Evolutionary conservation across 257 asterid species (phyloP), one percentile per base, ranked within the genome.

Genomic region (Ballota nigra): DNA sequence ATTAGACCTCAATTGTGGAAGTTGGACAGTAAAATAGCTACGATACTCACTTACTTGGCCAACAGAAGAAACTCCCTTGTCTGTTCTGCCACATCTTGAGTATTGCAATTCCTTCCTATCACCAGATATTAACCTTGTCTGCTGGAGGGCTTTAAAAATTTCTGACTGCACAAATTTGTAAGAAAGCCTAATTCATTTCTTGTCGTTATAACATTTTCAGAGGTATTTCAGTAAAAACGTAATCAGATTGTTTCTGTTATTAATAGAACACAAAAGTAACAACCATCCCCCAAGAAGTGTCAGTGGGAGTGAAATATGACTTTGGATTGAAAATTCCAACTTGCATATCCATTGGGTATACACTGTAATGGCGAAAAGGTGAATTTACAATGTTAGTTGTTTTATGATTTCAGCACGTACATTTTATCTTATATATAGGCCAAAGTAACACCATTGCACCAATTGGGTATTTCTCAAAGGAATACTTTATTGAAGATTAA

Each of bases 31-130:
- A 65, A 75, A 76, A 49, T 34, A 36, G 76, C 51, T 55, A 15
- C 16, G 34, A 19, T 13, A 67, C 57, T 62, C 67, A 80, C 88
- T 81, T 83, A 91, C 99, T 82, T 95, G 99, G 64, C 99, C 98
- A 79, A 88, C 91, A 76, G 99, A 94, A 55, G 99, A 95, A 75
- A 95, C 99, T 70, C 99, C 99, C 82, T 85, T 92, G 84, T 95
- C 99, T 52, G 98, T 95, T 86, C 99, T 84, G 76, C 99, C 99
- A 78, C 99, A 95, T 85, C 99, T 86, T 64, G 93, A 88, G 84
- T 95, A 95, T 47, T 81, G 90, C 83, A 82, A 75, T 12, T 87
- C 97, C 85, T 86, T 95, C 90, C 83, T 92, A 63, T 88, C 92
- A 74, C 89, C 92, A 70, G 77, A 83, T 81, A 89, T 84, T 73